Evolutionary conservation across 2,329 filamentous ascomycete genomes (phyloP), one percentile per base, ranked within the genome.

Genomic region (Nakataea oryzae): DNA sequence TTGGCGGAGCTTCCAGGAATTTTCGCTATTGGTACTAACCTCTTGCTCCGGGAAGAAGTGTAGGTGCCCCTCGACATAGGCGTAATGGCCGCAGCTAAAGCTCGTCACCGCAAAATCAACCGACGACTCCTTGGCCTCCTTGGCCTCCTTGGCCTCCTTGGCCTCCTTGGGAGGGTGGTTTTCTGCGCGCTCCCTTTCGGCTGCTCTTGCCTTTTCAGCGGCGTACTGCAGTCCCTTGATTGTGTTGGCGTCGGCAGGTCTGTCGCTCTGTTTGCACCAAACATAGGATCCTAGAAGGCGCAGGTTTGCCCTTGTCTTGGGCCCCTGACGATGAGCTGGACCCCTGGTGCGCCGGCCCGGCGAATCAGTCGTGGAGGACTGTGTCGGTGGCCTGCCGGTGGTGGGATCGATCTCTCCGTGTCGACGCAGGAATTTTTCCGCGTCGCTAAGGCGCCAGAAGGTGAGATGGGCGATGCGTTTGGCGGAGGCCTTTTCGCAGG

Each of bases 11-110:
- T 7, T n/a, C 41, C 17, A 9, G 41, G 6, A n/a, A 24, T n/a
- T n/a, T n/a, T 8, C 21, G 41, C 9, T 24, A 8, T 1, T 3
- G 8, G 21, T 4, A n/a, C 41, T 50, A n/a, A 50, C 41, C 57
- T 63, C 70, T 63, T 69, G 69, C 63, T 78, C 83, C 69, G 76
- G 66, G 3, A 77, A 69, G 63, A 81, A 85, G 0, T 71, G 70
- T 8, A 84, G 70, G 3, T 56, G 26, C 6, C 66, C 64, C 0
- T 69, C 61, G 2, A 67, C 60, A 60, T 80, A 84, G 9, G 75
- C 69, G 65, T 79, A 80, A 57, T 80, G 76, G 2, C 83, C 83
- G 61, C 75, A 76, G 32, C 68, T 71, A 47, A 73, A 27, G 7
- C 61, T 62, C 1, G 9, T 54, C 32, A 65, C 14, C 1, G 34